These are phyloP conservation scores for Phytophthora nicotianae DNA, from an alignment of 352 stramenopile genomes.

Conservation along the genomic window DNA sequence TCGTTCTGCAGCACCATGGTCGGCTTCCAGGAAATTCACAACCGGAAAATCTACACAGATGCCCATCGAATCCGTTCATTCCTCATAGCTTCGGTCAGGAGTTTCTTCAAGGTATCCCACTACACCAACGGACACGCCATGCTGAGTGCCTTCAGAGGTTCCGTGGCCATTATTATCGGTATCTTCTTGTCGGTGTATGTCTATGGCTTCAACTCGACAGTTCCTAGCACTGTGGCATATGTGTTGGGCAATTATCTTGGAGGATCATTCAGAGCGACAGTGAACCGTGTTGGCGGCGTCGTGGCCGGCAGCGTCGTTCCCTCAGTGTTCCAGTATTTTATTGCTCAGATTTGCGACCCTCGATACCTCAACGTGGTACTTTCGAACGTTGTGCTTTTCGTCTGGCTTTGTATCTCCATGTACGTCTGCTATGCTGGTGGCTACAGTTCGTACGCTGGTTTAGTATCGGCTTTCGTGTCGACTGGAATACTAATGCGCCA, in stretches of 20 bases:
- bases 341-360: conserved; percentile 61
- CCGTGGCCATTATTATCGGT: conserved; percentile 61
- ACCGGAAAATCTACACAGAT: conserved; percentile 62
- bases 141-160: conserved; percentile 61
- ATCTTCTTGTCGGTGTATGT: conserved; percentile 79
- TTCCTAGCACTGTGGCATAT: conserved; percentile 59
- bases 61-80: conserved; percentile 57
- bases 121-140: conserved; percentile 49
- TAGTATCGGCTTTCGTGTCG: conserved; percentile 70
- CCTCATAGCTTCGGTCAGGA: conserved; percentile 41
- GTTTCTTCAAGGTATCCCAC: conserved; percentile 55
- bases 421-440: conserved; percentile 65
- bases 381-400: conserved; percentile 51
- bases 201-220: conserved; percentile 68
- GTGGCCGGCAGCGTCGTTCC: conserved; percentile 78
- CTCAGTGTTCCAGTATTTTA: conserved; percentile 85
- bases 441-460: conserved; percentile 61
- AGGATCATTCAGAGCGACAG: conserved; percentile 73
- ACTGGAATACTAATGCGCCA: conserved; percentile 65
- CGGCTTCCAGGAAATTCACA: conserved; percentile 66
- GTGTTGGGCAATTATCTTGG: conserved; percentile 78
- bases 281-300: conserved; percentile 78
- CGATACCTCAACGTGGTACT: conserved; percentile 40
- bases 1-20: conserved; percentile 82
- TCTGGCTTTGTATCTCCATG: conserved; percentile 66